Evolutionary conservation across 768 basidiomycete species (phyloP), one percentile per base, ranked within the genome.

Genomic region (Lyophyllum shimeji): DNA sequence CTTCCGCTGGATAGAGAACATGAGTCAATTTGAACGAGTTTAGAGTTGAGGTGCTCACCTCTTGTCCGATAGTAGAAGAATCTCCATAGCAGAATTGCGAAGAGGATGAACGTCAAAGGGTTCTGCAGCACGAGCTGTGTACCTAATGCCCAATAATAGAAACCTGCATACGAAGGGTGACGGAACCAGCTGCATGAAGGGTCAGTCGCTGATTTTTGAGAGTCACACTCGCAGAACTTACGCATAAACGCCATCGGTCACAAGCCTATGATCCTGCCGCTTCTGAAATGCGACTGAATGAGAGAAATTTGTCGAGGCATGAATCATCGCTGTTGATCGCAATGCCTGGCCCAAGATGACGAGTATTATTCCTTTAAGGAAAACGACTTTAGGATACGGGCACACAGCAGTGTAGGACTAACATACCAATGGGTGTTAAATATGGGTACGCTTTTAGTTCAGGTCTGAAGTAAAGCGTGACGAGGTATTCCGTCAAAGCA

Each of bases 81-180:
- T 46, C 81, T 77, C 84, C 90, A 95, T 5, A 98, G 75, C 1
- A 95, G 70, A 34, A 81, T 59, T 1, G 78, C 64, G 65, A 89
- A 98, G 1, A 83, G 69, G 1, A 85, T 43, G 60, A 91, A 85
- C 13, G 85, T 85, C 15, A 94, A 27, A 0, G 90, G 83, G 67
- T 98, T 99, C 66, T 94, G 94, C 20, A 98, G 78, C 0, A 93
- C 82, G 34, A 98, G 72, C 68, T 99, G 97, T 0, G 94, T 97
- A 1, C 95, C 94, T 24, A 99, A 65, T 0, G 94, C 95, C 97
- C 97, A 98, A 70, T 96, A 98, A 71, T 91, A 96, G 76, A 98
- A 99, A 1, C 95, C 97, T 1, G 92, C 84, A 63, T 99, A 99
- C 0, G 96, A 97, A 11, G 97, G 97, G 71, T 99, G 97, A 13